These are phyloP conservation scores for Botrytis deweyae DNA, from an alignment of 2,329 filamentous ascomycete genomes.

Conservation along the genomic window DNA sequence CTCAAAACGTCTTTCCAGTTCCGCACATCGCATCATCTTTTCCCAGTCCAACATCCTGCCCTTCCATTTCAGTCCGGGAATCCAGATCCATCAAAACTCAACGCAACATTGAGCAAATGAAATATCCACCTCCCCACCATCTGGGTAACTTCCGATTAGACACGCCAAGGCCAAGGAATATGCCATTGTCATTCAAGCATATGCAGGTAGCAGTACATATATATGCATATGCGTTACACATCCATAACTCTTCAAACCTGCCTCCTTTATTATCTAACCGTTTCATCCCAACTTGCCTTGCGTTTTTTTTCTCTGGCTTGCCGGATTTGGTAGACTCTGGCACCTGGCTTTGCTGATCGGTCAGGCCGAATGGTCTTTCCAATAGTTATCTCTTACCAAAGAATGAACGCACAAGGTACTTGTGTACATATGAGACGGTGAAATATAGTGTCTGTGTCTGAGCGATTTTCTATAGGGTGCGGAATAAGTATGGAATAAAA, in stretches of 20 bases:
- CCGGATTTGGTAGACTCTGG: neutral
- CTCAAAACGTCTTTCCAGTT: neutral
- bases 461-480: neutral
- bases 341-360: constrained; percentile 3
- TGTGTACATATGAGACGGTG: neutral
- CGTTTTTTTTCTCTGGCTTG: neutral
- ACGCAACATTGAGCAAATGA: neutral
- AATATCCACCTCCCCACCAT: neutral
- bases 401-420: neutral
- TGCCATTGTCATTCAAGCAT: constrained; percentile 11
- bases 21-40: neutral
- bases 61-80: neutral
- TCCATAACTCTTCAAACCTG: neutral
- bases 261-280: neutral
- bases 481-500: neutral
- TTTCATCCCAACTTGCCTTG: neutral
- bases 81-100: neutral
- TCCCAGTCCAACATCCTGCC: neutral
- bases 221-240: constrained; percentile 8
- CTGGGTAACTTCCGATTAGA: constrained; percentile 11
- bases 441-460: neutral
- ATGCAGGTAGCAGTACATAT: constrained; percentile 8
- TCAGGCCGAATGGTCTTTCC: neutral
- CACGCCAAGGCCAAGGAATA: neutral
- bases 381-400: constrained; percentile 15